Evolutionary conservation across 495 filamentous ascomycete species (phyloP).

Genomic region (Friedmanniomyces endolithicus): DNA sequence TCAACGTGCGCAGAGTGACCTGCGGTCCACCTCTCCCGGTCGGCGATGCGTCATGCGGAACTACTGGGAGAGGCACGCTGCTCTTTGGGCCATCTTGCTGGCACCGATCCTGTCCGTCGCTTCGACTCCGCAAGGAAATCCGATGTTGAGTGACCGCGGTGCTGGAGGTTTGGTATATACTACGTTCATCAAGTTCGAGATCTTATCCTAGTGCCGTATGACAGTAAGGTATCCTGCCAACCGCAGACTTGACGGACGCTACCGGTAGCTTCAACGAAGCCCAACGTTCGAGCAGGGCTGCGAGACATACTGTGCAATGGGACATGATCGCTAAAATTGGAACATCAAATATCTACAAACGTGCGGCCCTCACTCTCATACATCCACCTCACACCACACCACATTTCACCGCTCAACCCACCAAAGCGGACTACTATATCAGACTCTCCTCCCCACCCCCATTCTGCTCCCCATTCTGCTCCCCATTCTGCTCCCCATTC

Average conservation of each 20-base stretch:
- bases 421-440: not conserved
- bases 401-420: not conserved
- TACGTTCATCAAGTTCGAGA: too few species aligned
- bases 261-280: too few species aligned
- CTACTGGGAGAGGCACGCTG: not conserved
- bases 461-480: not conserved
- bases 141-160: too few species aligned
- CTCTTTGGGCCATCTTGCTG: not conserved
- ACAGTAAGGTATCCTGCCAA: too few species aligned
- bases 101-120: not conserved
- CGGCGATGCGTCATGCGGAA: conserved; percentile 5
- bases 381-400: not conserved
- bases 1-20: conserved; percentile 73
- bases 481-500: conserved; percentile 38
- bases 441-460: not conserved
- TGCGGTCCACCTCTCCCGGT: not conserved
- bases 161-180: too few species aligned
- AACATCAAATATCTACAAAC: not conserved
- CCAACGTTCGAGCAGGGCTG: too few species aligned
- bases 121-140: not conserved
- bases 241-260: too few species aligned
- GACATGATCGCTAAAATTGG: not conserved
- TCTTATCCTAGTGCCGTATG: too few species aligned
- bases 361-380: not conserved
- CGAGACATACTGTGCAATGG: too few species aligned